A percentile compares a stretch with the other conserved stretches of the same genome.
phyloP scores from a whole-genome alignment of 179 eudicot genomes.

The Silene noctiflora region DNA sequence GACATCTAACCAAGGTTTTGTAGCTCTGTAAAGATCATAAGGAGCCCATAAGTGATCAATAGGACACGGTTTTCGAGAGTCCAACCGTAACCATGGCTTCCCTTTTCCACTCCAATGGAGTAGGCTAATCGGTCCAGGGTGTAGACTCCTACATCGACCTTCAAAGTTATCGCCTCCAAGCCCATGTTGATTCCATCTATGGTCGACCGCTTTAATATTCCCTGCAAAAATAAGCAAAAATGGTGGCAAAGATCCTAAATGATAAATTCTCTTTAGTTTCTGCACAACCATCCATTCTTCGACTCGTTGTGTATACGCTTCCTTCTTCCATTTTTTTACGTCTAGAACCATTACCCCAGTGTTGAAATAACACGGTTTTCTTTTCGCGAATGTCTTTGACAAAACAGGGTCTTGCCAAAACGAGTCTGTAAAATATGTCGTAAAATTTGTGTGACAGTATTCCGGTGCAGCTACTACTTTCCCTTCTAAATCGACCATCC shows the following conservation, averaged over 20 bases:
- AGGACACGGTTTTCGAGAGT: constrained; percentile 37
- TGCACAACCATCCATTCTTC: constrained; percentile 50
- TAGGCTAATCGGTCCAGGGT: constrained; percentile 44
- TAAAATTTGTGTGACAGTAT: constrained; percentile 43
- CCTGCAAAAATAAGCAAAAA: constrained; percentile 40
- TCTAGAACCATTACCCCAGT: constrained; percentile 45
- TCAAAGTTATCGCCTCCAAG: constrained; percentile 44
- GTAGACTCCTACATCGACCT: constrained; percentile 41
- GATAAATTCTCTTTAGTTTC: constrained; percentile 32
- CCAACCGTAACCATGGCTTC: constrained; percentile 43
- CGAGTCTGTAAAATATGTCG: constrained; percentile 33
- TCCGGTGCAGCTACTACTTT: constrained; percentile 40
- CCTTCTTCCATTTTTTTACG: constrained; percentile 35
- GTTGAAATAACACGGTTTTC: constrained; percentile 41
- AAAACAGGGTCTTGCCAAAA: constrained; percentile 35
- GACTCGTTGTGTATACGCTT: constrained; percentile 33
- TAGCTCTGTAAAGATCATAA: constrained; percentile 39
- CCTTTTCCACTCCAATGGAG: constrained; percentile 48
- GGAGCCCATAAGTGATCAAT: constrained; percentile 48
- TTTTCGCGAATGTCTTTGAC: constrained; percentile 31
- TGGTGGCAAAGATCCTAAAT: constrained; percentile 44
- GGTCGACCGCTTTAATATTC: constrained; percentile 37
- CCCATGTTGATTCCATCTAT: constrained; percentile 47
- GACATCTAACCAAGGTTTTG: constrained; percentile 35
- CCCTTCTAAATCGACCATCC: constrained; percentile 34